Base-by-base conservation (phyloP, 176 grass and related monocot genomes). In the Themeda triandra region DNA sequence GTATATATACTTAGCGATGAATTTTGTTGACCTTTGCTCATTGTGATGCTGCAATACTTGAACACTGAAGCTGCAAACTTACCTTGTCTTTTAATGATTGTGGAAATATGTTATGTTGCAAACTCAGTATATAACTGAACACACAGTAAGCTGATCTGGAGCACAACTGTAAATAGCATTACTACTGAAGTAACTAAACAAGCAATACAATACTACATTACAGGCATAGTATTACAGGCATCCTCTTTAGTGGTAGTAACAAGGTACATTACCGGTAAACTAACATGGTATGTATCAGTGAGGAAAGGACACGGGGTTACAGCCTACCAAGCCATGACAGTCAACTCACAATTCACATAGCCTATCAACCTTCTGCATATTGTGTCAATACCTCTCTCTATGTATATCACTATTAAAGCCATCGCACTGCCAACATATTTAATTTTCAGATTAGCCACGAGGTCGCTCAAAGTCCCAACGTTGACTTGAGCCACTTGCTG, bases 401-500 rank as follows among this genome's bases (percentile, higher is more conserved):
- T 44, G 69, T 81, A 84, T 72, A 53, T 69, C 75, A 80, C 73
- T 73, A 88, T 63, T 69, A 69, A 66, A 69, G 44, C 71, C 54
- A 75, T 64, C 63, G 13, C 21, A 59, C 66, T 30, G 56, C 44
- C 18, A 32, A 6, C 45, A 14, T 66, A 58, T 78, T 60, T 25
- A 25, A 25, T 5, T 41, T 72, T 82, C 10, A 5, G n/a, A 64
- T 91, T 75, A 91, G 31, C 81, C 76, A 11, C 83, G 83, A 13
- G 87, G 87, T 45, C 93, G 79, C 17, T 98, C 91, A 19, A 15
- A 95, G 89, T 31, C 93, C 91, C 44, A 98, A 65, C 64, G 77
- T 79, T 73, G 89, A 88, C n/a, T 85, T 71, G 36, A 96, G 93
- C 96, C 96, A 98, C 77, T 91, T 96, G 91, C 90, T 84, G 18